Base-by-base conservation (phyloP, 192 early-diverging fungal genomes). In the Coemansia sp. region DNA sequence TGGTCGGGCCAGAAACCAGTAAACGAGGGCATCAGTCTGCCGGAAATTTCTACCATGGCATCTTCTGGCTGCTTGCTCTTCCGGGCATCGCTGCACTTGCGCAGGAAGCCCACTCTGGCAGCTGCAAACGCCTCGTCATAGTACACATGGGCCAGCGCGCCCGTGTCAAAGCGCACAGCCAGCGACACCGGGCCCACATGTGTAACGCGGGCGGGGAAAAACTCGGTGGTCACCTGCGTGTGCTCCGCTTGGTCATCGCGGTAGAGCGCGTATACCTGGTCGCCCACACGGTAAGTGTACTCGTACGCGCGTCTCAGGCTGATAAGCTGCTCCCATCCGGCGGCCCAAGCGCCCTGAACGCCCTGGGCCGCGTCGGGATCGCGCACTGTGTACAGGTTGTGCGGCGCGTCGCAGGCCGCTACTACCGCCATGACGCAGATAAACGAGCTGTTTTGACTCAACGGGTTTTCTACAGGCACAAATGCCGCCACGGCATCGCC, bases 91-190 rank as follows among this genome's bases (percentile, higher is more conserved):
- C 64, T 67, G 48, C 32, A 46, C 20, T 48, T 38, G 11, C 71
- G 55, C 58, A 74, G 32, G 58, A 74, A 74, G 5, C 71, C 71
- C 2, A 67, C 64, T 0, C 64, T 45, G 15, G 64, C 71, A 0
- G 71, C 71, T 0, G 71, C 64, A 59, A 74, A 74, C 51, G 59
- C 55, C 52, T 74, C 71, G 34, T 74, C 71, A 22, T 74, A 74
- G 46, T 67, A 67, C 30, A 67, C 71, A 22, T 74, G 71, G 3
- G 42, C 46, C 50, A 74, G 25, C 13, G 32, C 60, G 29, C 60
- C 64, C 0, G 59, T 30, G 24, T 67, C 64, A 24, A 55, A 74
- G 22, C 47, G 40, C 4, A 74, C 26, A 1, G 64, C 64, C 15
- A 74, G 20, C 34, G 64, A 58, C 37, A 55, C 33, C 3, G 48